Conservation (phyloP, 2,329 filamentous ascomycete species). For the Cadophora luteo-olivacea region DNA sequence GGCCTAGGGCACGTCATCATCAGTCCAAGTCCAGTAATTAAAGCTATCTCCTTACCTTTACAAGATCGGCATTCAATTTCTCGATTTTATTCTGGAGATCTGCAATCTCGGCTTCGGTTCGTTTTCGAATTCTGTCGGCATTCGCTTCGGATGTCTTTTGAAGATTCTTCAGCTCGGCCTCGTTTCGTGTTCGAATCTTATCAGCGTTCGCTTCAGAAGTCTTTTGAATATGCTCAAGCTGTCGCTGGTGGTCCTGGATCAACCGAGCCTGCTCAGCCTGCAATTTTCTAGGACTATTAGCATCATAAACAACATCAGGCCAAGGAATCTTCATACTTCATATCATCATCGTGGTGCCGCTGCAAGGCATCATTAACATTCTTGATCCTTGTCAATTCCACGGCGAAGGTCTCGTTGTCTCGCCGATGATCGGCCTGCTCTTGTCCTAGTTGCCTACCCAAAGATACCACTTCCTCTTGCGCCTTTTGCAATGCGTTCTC, state of each 20-base stretch:
- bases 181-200: constrained; percentile 55
- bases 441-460: constrained; percentile 67
- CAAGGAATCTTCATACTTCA: constrained; percentile 52
- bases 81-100: constrained; percentile 67
- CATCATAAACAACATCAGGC: background rate
- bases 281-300: constrained; percentile 42
- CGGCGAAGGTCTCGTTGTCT: constrained; percentile 62
- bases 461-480: constrained; percentile 53
- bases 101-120: constrained; percentile 63
- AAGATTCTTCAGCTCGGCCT: constrained; percentile 61
- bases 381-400: constrained; percentile 56
- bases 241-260: constrained; percentile 48
- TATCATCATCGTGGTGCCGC: constrained; percentile 70
- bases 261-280: constrained; percentile 44
- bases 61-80: constrained; percentile 65
- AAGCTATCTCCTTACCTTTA: constrained; percentile 55
- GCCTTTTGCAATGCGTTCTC: constrained; percentile 58
- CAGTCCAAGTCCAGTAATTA: no score
- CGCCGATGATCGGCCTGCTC: constrained; percentile 76
- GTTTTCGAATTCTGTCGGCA: constrained; percentile 54
- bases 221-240: constrained; percentile 56
- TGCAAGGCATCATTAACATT: constrained; percentile 73
- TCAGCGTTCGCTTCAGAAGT: constrained; percentile 56
- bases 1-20: constrained; percentile 50
- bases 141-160: constrained; percentile 58